phyloP scores from a whole-genome alignment of 139 green algal species.

The Gonium pectorale region DNA sequence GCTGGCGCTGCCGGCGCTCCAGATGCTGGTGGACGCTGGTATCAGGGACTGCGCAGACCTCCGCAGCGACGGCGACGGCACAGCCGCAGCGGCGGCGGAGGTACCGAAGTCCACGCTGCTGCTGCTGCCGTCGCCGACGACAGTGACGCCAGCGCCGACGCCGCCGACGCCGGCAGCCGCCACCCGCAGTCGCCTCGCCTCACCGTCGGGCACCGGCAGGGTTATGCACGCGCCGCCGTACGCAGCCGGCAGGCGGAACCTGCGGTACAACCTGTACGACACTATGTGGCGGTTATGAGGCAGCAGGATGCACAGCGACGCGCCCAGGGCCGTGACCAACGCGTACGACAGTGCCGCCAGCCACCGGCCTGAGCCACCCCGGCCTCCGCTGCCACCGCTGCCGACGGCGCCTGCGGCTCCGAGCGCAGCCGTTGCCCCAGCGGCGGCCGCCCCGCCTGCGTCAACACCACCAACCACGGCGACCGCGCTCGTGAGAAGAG shows the following conservation, averaged over 20 bases:
- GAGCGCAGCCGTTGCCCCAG: no score
- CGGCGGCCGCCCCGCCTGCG: no score
- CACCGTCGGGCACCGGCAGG: not conserved
- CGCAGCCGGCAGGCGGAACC: not conserved
- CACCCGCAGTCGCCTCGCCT: not conserved
- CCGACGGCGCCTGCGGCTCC: not conserved
- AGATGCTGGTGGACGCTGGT: no score
- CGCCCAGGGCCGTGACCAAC: not conserved
- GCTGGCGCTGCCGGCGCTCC: not conserved
- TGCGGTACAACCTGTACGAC: slow-evolving; percentile 27
- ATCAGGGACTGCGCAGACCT: no score
- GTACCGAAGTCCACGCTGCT: no score
- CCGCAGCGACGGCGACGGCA: no score
- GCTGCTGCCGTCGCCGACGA: no score
- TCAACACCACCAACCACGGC: no score
- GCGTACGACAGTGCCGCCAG: not conserved
- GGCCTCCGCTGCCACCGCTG: not conserved
- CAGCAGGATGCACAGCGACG: not conserved
- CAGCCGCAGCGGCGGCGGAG: no score
- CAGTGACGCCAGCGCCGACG: no score
- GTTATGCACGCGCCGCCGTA: slow-evolving; percentile 9
- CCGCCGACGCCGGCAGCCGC: not conserved
- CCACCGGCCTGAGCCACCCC: not conserved
- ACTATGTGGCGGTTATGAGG: not conserved
- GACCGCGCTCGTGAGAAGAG: no score